phyloP scores from a whole-genome alignment of 2,329 filamentous ascomycete genomes.

The Neocatenulostroma microsporum region DNA sequence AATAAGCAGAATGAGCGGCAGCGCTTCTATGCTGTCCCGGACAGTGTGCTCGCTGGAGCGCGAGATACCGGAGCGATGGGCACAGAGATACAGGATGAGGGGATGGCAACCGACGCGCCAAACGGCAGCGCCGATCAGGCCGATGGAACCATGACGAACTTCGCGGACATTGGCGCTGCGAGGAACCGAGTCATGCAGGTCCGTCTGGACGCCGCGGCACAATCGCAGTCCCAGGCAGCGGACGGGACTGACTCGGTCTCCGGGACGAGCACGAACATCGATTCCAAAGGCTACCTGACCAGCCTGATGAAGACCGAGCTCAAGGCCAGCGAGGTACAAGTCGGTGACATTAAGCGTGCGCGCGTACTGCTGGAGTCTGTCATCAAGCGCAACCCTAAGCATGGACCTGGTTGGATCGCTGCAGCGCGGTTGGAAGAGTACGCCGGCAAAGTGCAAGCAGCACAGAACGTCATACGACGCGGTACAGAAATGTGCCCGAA shows the following conservation, averaged over 20 bases:
- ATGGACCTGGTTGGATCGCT: slow-evolving; percentile 92
- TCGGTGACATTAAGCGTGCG: slow-evolving; percentile 92
- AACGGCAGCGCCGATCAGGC: slow-evolving; percentile 42
- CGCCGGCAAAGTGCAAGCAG: slow-evolving; percentile 83
- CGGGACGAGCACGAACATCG: slow-evolving; percentile 83
- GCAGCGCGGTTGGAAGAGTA: slow-evolving; percentile 86
- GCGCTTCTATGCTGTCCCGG: slow-evolving; percentile 91
- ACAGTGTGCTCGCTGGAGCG: slow-evolving; percentile 86
- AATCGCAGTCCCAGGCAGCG: slow-evolving; percentile 34
- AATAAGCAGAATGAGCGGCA: slow-evolving; percentile 68
- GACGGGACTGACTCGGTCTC: slow-evolving; percentile 60
- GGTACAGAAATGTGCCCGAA: slow-evolving; percentile 88
- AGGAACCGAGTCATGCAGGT: slow-evolving; percentile 93
- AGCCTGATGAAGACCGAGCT: slow-evolving; percentile 76
- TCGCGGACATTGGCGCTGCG: slow-evolving; percentile 92
- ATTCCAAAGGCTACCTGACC: slow-evolving; percentile 92
- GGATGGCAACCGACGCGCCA: slow-evolving; percentile 32
- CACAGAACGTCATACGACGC: slow-evolving; percentile 76
- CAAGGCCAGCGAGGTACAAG: slow-evolving; percentile 70
- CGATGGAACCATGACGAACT: slow-evolving; percentile 94
- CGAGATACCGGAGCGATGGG: slow-evolving; percentile 73
- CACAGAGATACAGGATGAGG: slow-evolving; percentile 81
- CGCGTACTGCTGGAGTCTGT: slow-evolving; percentile 90
- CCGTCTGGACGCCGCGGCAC: slow-evolving; percentile 81
- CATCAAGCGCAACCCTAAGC: slow-evolving; percentile 92